Evolutionary conservation across 129 eudicot species (phyloP).

Genomic region (Pittosporum tobira): DNA sequence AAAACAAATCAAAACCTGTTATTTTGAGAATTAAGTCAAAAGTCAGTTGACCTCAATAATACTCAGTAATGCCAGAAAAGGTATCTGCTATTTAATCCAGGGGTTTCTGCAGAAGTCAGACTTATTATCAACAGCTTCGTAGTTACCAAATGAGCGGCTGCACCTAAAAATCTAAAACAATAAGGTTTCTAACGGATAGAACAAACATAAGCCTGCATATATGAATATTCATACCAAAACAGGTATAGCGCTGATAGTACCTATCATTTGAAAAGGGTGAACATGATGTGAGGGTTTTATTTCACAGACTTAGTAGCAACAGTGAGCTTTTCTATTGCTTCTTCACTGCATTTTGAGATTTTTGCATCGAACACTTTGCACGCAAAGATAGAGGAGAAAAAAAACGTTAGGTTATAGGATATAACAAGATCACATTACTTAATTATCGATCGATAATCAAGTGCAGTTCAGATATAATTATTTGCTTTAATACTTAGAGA

Average conservation of each 20-base stretch:
- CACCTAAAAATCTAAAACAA: background rate
- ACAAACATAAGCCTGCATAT: background rate
- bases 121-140: background rate
- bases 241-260: too few species aligned
- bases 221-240: background rate
- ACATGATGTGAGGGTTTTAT: background rate
- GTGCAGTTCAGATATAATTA: too few species aligned
- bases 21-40: background rate
- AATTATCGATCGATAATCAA: background rate
- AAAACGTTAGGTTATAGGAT: background rate
- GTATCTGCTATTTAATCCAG: background rate
- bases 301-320: background rate
- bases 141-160: background rate
- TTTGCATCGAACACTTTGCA: background rate
- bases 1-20: background rate
- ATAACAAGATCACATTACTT: background rate
- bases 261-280: background rate
- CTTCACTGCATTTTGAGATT: too few species aligned
- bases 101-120: background rate
- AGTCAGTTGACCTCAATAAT: background rate
- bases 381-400: background rate
- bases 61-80: slow-evolving; percentile 1
- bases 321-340: too few species aligned
- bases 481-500: too few species aligned
- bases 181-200: background rate